Evolutionary conservation across 208 protist genomes (phyloP), one percentile per base, ranked within the genome.

Genomic region (Perkinsela sp.): DNA sequence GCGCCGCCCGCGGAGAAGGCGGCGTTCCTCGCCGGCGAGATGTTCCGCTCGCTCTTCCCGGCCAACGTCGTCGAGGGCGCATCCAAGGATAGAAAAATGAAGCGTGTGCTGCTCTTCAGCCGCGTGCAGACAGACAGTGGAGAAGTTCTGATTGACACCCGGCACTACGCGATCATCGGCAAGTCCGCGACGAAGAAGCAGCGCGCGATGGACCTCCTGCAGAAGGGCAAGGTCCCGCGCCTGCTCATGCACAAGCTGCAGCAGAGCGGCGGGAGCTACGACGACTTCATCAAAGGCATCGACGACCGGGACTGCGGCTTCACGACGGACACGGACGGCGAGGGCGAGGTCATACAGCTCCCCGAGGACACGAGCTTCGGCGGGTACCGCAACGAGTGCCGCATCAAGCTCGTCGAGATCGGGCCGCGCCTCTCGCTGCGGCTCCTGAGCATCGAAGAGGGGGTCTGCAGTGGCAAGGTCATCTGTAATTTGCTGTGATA

Each of bases 341-440:
- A 93, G 72, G 85, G 88, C 0, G 85, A 91, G 75, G 87, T 91
- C 72, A 85, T 93, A 57, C 80, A 83, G 28, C 79, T 93, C 6
- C 80, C 76, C 6, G 78, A 85, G 74, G n/a, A n/a, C n/a, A n/a
- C n/a, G n/a, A 85, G 83, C 6, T 91, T 91, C 73, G 82, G 85
- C 30, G 81, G 89, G 69, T 83, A 90, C 74, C 75, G 77, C 48
- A 83, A 85, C 31, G 82, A 90, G 80, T 90, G 85, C 77, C 84
- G 85, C 71, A 83, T 93, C 67, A 91, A 93, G 71, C 80, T 93
- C 32, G 79, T 84, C 70, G 85, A 93, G 77, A 89, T 93, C 67
- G 88, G 88, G 0, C 88, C 88, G 0, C 83, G 88, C 68, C 85
- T 93, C 77, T 90, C 88, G 32, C 74, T 93, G 69, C 80, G 85